A percentile compares a stretch with the other conserved stretches of the same genome.
Evolutionary conservation across 192 early-diverging fungal species (phyloP).

Genomic region (Dissophora globulifera): DNA sequence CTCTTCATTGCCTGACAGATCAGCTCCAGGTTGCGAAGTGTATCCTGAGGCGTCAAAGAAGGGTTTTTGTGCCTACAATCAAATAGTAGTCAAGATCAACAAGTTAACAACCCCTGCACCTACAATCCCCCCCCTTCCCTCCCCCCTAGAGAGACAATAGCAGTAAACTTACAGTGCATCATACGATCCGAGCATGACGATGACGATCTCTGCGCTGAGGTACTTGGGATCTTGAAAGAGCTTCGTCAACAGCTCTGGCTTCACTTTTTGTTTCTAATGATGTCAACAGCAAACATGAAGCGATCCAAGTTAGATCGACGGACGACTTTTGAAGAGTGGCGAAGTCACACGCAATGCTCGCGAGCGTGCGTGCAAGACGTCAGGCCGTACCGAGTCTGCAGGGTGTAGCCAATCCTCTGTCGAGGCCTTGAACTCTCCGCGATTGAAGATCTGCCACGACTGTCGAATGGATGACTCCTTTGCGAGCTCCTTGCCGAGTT

Average conservation of each 20-base stretch:
- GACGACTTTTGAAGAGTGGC: no score
- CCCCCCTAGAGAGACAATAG: no score
- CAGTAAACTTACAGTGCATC: constrained; percentile 36
- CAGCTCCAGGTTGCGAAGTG: constrained; percentile 37
- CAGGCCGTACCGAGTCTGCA: constrained; percentile 49
- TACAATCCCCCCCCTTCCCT: no score
- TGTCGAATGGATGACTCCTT: constrained; percentile 47
- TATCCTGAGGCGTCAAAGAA: constrained; percentile 32
- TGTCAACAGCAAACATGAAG: no score
- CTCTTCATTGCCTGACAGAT: constrained; percentile 39
- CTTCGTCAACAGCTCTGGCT: constrained; percentile 27
- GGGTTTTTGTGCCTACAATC: constrained; percentile 27
- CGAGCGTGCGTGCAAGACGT: no score
- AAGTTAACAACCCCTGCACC: no score
- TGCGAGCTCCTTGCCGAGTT: constrained; percentile 21
- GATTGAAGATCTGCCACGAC: constrained; percentile 51
- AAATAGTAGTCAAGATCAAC: no score
- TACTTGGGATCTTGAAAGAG: constrained; percentile 43
- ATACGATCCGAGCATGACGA: constrained; percentile 49
- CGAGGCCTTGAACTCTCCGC: constrained; percentile 43
- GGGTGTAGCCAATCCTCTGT: constrained; percentile 53
- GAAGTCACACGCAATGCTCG: no score
- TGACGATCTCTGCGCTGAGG: constrained; percentile 45
- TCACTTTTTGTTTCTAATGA: constrained; percentile 38
- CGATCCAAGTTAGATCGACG: no score